Evolutionary conservation across 495 filamentous ascomycete species (phyloP), one percentile per base, ranked within the genome.

Genomic region (Trichoderma asperelloides): DNA sequence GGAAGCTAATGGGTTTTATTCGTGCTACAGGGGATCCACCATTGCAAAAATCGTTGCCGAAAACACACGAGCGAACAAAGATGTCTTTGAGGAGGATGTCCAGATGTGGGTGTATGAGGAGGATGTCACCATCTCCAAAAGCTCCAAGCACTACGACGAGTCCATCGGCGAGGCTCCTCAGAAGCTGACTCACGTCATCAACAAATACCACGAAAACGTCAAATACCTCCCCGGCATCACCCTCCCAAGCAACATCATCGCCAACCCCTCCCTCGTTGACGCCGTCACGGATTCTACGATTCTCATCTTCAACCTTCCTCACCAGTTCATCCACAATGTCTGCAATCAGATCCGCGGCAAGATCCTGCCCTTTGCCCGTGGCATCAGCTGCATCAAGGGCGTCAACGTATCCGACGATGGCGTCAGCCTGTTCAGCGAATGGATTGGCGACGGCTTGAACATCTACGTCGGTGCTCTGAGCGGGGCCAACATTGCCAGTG

Each of bases 71-170:
- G 86, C 81, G 69, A 84, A 97, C 77, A 81, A 87, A 0, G 85
- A 91, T 37, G 69, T 96, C 60, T 99, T 98, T 74, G 88, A 97
- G 69, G 78, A 87, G 71, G 85, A 92, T 65, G 93, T 99, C 47
- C 91, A 94, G 78, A 98, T 99, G 94, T 98, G 91, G 91, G 94
- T 96, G 73, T 95, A 86, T 69, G 91, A 97, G 79, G 93, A 97
- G 78, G 87, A 93, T 62, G 87, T 93, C 49, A 85, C 86, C 64
- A 79, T 96, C 65, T 78, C 90, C n/a, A 81, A 87, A 72, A 78
- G 78, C 60, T 89, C 86, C 12, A 80, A 79, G 49, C 79, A 89
- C 78, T 87, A 88, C 76, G 77, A 88, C 65, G 69, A 71, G 15
- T 51, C 70, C 15, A 71, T 73, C 15, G 76, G 74, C 68, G 82